These are phyloP conservation scores for Hypocreales sp. DNA, from an alignment of 2,329 filamentous ascomycete genomes.

Conservation along the genomic window DNA sequence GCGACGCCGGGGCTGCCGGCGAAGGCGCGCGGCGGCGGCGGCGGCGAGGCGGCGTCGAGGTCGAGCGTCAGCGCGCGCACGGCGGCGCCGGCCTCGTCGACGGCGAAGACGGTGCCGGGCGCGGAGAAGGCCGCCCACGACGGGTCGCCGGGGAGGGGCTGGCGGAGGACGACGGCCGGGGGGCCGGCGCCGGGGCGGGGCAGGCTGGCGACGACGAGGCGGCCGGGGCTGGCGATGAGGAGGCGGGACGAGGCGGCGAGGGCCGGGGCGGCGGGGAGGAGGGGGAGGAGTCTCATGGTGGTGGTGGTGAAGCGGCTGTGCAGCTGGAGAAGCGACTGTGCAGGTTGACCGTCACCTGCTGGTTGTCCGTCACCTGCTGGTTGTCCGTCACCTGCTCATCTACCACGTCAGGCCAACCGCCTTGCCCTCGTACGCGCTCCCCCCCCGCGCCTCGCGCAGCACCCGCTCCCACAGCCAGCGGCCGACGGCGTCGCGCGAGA, in stretches of 20 bases:
- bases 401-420: conserved; percentile 14
- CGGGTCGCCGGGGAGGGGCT: no score
- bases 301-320: not conserved
- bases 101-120: conserved; percentile 25
- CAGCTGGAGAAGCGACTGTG: no score
- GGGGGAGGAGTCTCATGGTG: no score
- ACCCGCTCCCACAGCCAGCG: conserved; percentile 24
- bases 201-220: no score
- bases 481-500: conserved; percentile 25
- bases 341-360: no score
- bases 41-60: conserved; percentile 13
- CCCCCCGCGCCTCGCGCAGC: conserved; percentile 6
- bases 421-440: conserved; percentile 12
- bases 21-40: conserved; percentile 7
- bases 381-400: not conserved
- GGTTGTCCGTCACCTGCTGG: no score
- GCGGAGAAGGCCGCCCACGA: conserved; percentile 30
- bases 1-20: conserved; percentile 27
- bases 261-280: no score
- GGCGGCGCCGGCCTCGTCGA: conserved; percentile 27
- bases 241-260: no score
- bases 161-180: no score
- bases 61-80: conserved; percentile 25
- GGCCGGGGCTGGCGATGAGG: no score
- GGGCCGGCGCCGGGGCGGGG: no score